Evolutionary conservation across 495 filamentous ascomycete genomes (phyloP).

Genomic region (Hypoxylon fuscum): DNA sequence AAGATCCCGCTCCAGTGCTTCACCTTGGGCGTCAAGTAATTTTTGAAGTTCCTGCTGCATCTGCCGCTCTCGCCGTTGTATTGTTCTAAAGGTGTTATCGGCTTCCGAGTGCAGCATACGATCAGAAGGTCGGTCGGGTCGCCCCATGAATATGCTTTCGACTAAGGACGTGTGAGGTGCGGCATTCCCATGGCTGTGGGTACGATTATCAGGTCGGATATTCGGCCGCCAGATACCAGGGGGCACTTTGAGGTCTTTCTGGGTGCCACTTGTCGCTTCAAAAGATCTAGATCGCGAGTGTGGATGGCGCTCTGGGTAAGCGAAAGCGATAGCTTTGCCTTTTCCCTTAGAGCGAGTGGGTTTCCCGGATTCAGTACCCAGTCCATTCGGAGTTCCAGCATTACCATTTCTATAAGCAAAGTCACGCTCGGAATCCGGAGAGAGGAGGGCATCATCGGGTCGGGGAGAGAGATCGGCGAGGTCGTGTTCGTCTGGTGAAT

Average conservation of each 20-base stretch:
- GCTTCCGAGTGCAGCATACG: conserved; percentile 21
- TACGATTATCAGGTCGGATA: conserved; percentile 26
- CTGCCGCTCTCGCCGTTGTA: conserved; percentile 63
- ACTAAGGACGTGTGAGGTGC: conserved; percentile 33
- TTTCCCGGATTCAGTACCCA: background rate
- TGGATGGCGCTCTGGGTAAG: conserved; percentile 28
- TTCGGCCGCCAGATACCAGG: conserved; percentile 38
- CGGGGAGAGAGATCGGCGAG: conserved; percentile 53
- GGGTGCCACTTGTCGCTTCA: background rate
- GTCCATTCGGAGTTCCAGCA: background rate
- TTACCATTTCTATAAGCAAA: background rate
- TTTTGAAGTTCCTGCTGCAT: conserved; percentile 81
- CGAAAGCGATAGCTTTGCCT: conserved; percentile 38
- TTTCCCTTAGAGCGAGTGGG: conserved; percentile 26
- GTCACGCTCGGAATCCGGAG: conserved; percentile 9
- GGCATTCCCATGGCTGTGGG: conserved; percentile 4
- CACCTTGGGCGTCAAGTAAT: conserved; percentile 85
- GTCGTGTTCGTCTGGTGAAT: conserved; percentile 47
- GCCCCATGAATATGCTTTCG: conserved; percentile 39
- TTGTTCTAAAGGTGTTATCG: conserved; percentile 44
- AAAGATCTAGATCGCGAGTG: conserved; percentile 19
- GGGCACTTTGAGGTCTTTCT: conserved; percentile 14
- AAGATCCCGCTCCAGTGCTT: conserved; percentile 67
- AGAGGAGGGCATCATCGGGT: conserved; percentile 48
- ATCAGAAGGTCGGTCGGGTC: conserved; percentile 27